A percentile compares a stretch with the other conserved stretches of the same genome.
These are phyloP conservation scores for Rugonectria rugulosa DNA, from an alignment of 2,329 filamentous ascomycete species.

Conservation along the genomic window DNA sequence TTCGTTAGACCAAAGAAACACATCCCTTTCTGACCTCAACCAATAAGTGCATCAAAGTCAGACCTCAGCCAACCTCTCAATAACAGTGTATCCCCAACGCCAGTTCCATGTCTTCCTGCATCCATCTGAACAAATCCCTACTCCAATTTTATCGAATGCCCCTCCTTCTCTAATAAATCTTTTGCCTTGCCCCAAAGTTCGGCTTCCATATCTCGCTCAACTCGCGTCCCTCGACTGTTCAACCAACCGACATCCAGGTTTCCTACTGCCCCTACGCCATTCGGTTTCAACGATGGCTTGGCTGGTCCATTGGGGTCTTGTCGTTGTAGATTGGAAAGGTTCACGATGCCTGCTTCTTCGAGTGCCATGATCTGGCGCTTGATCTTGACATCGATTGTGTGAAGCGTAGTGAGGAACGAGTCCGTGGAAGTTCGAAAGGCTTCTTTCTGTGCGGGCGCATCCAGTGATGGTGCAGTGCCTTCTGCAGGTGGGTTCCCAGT, in stretches of 20 bases:
- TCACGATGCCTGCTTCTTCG: conserved; percentile 81
- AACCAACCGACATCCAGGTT: conserved; percentile 85
- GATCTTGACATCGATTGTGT: conserved; percentile 76
- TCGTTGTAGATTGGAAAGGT: conserved; percentile 48
- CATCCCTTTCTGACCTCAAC: too few species aligned
- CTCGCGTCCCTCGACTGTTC: conserved; percentile 83
- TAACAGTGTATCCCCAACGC: too few species aligned
- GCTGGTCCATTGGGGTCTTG: conserved; percentile 47
- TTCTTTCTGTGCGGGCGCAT: conserved; percentile 59
- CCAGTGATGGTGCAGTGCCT: conserved; percentile 40
- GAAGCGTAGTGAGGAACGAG: conserved; percentile 76
- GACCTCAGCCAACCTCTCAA: too few species aligned
- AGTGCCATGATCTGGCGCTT: conserved; percentile 74
- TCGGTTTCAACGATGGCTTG: conserved; percentile 57
- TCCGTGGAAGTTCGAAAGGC: conserved; percentile 67
- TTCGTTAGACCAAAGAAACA: too few species aligned
- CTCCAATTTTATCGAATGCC: conserved; percentile 26
- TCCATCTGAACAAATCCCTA: conserved; percentile 3
- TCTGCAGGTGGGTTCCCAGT: conserved; percentile 22
- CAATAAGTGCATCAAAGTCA: too few species aligned
- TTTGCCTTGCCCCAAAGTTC: conserved; percentile 71
- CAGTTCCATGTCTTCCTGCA: not conserved
- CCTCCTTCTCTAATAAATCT: conserved; percentile 46
- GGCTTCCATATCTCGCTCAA: conserved; percentile 82
- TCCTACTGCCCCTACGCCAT: conserved; percentile 63